Evolutionary conservation across 345 rosid genomes (phyloP).

Genomic region (Eucalyptus brandiana): DNA sequence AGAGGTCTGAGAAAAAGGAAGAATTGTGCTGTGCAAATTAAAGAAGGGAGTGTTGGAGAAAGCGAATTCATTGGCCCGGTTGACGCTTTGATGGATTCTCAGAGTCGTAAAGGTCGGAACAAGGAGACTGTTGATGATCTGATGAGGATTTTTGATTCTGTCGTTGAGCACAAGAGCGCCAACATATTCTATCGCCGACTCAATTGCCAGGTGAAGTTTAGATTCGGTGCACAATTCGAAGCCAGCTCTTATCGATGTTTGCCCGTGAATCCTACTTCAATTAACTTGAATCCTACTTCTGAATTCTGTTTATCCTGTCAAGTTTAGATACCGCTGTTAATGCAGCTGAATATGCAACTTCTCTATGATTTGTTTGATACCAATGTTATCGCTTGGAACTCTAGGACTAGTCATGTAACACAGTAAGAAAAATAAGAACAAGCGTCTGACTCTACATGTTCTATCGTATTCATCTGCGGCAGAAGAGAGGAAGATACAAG

Average conservation of each 20-base stretch:
- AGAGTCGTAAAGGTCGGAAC: slow-evolving; percentile 30
- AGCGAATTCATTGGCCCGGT: slow-evolving; percentile 39
- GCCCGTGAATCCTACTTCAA: neutral
- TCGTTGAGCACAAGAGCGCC: slow-evolving; percentile 45
- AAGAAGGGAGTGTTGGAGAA: slow-evolving; percentile 60
- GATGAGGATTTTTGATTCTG: slow-evolving; percentile 28
- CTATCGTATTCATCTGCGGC: neutral
- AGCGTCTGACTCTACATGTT: neutral
- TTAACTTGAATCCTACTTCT: neutral
- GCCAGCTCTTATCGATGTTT: neutral
- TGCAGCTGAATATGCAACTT: neutral
- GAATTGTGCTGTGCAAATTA: slow-evolving; percentile 37
- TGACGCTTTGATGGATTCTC: slow-evolving; percentile 22
- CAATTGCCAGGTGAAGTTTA: slow-evolving; percentile 66
- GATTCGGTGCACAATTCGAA: neutral
- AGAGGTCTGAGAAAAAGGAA: slow-evolving; percentile 89
- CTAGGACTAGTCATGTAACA: neutral
- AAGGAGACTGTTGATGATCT: slow-evolving; percentile 31
- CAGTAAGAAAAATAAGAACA: neutral
- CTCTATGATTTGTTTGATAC: neutral
- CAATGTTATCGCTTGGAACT: neutral
- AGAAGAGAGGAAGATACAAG: slow-evolving; percentile 91
- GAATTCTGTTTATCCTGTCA: neutral
- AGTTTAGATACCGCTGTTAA: neutral
- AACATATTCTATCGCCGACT: slow-evolving; percentile 49